Base-by-base conservation (phyloP, 805 yeast genomes). In the Sugiyamaella marilandica region DNA sequence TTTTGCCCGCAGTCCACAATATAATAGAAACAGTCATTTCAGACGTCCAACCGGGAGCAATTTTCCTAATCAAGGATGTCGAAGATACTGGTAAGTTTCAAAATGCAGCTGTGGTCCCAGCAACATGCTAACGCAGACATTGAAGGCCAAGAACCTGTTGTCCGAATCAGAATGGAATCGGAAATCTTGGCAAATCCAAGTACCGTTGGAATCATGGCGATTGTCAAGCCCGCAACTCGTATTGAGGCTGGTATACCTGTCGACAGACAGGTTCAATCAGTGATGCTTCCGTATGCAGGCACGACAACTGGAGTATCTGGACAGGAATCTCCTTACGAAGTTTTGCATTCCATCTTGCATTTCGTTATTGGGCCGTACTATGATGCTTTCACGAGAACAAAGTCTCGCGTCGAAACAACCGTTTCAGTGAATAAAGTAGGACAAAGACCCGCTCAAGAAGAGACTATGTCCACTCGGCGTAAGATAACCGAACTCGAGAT, bases 321-420 rank as follows among this genome's bases (percentile, higher is more conserved):
- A 8, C 36, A 47, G 10, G 56, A 46, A 9, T 50, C 50, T 31
- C 60, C 75, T 1, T 76, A 77, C 53, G 85, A 83, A 46, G 72
- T 75, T 26, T 62, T 90, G n/a, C 74, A 82, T 58, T 71, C 81
- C 0, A 67, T 91, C 26, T 66, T 89, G 19, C 77, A 76, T 50
- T 69, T 78, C 36, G 95, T 90, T 1, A 71, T 89, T 19, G 74
- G 81, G 0, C 87, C 94, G 0, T 81, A 83, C 57, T 84, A 90
- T 62, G 87, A 86, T 43, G 73, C 78, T 8, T 64, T 78, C 47
- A 59, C 70, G 18, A 52, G 60, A n/a, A 13, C 34, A 10, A 4
- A 3, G 13, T n/a, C 50, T 11, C 19, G 39, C 1, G 16, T 11
- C 11, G 29, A 14, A 14, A 16, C 33, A 5, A 19, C 24, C 2